These are phyloP conservation scores for Nemania sp. DNA, from an alignment of 2,329 filamentous ascomycete species.

Conservation along the genomic window DNA sequence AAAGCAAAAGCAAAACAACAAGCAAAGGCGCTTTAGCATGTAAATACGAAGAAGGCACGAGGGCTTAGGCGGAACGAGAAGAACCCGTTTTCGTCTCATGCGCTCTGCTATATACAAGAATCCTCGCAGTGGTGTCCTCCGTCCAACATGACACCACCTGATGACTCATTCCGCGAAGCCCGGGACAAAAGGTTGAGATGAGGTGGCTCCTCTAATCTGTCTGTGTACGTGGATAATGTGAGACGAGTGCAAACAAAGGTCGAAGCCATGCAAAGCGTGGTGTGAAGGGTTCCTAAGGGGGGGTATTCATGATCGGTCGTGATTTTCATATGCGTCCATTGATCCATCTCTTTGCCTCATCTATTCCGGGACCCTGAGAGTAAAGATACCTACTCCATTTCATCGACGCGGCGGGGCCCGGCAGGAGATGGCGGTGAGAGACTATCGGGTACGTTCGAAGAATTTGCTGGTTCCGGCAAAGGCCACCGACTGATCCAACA, in stretches of 20 bases:
- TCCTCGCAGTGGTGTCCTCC: conserved; percentile 30
- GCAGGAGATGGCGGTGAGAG: not conserved
- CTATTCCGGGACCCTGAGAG: not conserved
- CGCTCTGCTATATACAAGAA: conserved; percentile 4
- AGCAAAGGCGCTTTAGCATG: conserved; percentile 6
- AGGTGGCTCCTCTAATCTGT: conserved; percentile 1
- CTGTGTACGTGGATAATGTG: conserved; percentile 19
- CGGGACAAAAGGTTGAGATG: not conserved
- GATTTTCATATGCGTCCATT: conserved; percentile 31
- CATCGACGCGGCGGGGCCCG: not conserved
- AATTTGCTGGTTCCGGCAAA: conserved; percentile 88
- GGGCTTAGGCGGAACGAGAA: conserved; percentile 29
- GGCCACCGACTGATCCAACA: conserved; percentile 97
- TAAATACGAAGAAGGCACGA: conserved; percentile 18
- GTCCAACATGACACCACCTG: conserved; percentile 15
- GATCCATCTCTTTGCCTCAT: conserved; percentile 17
- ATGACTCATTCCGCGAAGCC: not conserved
- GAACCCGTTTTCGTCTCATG: conserved; percentile 2
- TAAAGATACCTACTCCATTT: not conserved
- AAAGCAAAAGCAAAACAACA: conserved; percentile 16
- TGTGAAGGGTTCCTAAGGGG: conserved; percentile 2
- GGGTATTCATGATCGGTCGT: conserved; percentile 20
- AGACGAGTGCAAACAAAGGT: conserved; percentile 5
- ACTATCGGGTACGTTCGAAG: conserved; percentile 88
- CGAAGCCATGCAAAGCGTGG: conserved; percentile 4